A percentile compares a stretch with the other conserved stretches of the same genome.
Conservation (phyloP, 1,284 basidiomycete species). For the Puccinia hordei region DNA sequence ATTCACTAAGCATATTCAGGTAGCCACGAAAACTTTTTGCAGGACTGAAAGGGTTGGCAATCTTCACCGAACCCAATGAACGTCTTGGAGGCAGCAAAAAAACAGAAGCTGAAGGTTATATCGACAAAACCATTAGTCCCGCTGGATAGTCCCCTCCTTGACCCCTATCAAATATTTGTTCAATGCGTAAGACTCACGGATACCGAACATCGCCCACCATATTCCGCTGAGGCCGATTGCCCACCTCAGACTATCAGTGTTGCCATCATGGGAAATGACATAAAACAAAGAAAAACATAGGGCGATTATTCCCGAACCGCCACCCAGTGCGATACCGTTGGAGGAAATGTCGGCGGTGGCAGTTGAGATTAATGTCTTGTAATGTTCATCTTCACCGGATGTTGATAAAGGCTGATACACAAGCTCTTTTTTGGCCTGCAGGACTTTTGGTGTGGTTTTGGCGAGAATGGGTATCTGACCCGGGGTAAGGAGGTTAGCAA, state of each 20-base stretch:
- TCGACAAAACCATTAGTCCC: not conserved
- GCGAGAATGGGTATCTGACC: constrained; percentile 56
- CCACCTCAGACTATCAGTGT: constrained; percentile 72
- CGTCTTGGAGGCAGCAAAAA: constrained; percentile 25
- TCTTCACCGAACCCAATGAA: not conserved
- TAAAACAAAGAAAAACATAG: constrained; percentile 73
- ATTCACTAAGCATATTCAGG: constrained; percentile 17
- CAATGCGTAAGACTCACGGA: constrained; percentile 64
- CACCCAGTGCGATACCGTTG: constrained; percentile 78
- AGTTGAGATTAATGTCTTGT: constrained; percentile 53
- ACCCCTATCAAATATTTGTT: not conserved
- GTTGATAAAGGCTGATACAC: not conserved
- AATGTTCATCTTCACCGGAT: constrained; percentile 22
- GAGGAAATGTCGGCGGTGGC: constrained; percentile 78
- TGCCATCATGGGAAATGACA: constrained; percentile 69
- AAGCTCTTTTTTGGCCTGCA: not conserved
- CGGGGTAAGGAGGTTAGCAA: not conserved
- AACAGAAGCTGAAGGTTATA: constrained; percentile 11
- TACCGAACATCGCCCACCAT: constrained; percentile 79
- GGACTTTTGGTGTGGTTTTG: constrained; percentile 53
- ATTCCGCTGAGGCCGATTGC: constrained; percentile 77
- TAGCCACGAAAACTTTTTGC: constrained; percentile 14
- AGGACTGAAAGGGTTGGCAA: constrained; percentile 30
- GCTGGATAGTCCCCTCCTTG: not conserved
- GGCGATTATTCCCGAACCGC: constrained; percentile 70